Evolutionary conservation across 2,329 filamentous ascomycete genomes (phyloP), one percentile per base, ranked within the genome.

Genomic region (Mollisiaceae sp.): DNA sequence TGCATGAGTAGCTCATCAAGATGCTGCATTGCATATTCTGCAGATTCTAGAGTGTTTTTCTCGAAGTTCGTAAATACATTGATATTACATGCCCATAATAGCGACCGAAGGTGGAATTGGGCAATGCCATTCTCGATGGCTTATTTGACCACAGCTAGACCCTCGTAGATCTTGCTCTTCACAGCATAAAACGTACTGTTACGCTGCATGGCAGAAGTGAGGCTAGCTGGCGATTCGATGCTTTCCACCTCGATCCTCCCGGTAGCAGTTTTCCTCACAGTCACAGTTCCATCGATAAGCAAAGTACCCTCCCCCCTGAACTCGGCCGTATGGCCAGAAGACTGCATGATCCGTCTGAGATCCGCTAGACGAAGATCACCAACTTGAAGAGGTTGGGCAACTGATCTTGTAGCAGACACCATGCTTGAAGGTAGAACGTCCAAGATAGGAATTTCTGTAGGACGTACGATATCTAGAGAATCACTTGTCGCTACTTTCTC

Each of bases 291-390:
- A 75, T 98, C 94, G 63, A 99, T 90, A 11, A 99, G 85, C 64
- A 99, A 82, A 9, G 91, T 96, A 67, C 95, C 95, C 78, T 98
- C 94, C 59, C 95, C 95, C 59, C 93, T 86, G 78, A 98, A 97
- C 77, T 97, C 95, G 0, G 94, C 94, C 15, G 87, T 89, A 79
- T 97, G 93, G 0, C 94, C 93, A 2, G 89, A 86, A 15, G 85
- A 83, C 73, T 93, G 90, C 88, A 99, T 92, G 22, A 94, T 86
- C 66, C 92, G 89, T 60, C 95, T 86, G 65, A 99, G 82, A 77
- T 98, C 94, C 0, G 94, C 93, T 20, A 99, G 85, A 24, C 94
- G 87, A 50, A 98, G 81, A 77, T 99, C 95, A 68, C 95, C 95
- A 3, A 99, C 95, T 77, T 98, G 95, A 55, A 99, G 88, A 12